These are phyloP conservation scores for Trematosphaeria pertusa DNA, from an alignment of 2,329 filamentous ascomycete genomes.

Conservation along the genomic window DNA sequence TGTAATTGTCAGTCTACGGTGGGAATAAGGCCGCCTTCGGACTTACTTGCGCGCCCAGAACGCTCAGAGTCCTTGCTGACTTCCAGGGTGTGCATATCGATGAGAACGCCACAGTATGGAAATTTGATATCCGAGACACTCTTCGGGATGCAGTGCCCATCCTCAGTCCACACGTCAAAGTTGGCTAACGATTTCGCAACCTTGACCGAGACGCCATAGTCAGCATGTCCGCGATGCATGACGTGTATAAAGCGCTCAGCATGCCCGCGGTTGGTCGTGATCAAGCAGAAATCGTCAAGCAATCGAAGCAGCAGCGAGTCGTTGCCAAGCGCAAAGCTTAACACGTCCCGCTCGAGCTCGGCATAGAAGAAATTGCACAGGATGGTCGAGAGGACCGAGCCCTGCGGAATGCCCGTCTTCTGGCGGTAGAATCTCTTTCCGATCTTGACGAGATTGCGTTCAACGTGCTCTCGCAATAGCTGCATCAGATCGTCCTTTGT, in stretches of 20 bases:
- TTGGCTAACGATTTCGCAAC: constrained; percentile 82
- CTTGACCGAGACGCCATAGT: constrained; percentile 83
- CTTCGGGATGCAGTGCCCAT: constrained; percentile 43
- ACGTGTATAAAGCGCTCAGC: constrained; percentile 75
- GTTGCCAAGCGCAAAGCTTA: constrained; percentile 69
- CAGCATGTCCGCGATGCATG: constrained; percentile 80
- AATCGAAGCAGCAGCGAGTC: constrained; percentile 77
- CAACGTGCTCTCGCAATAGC: constrained; percentile 81
- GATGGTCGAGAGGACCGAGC: constrained; percentile 83
- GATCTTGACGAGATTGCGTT: constrained; percentile 83
- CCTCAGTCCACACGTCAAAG: constrained; percentile 72
- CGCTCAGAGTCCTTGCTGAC: constrained; percentile 72
- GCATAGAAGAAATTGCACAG: constrained; percentile 98
- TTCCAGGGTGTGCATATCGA: constrained; percentile 77
- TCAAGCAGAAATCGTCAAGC: constrained; percentile 91
- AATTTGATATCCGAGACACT: constrained; percentile 64
- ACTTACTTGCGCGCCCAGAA: constrained; percentile 58
- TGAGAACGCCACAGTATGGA: constrained; percentile 85
- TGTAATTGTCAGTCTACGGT: constrained; percentile 28
- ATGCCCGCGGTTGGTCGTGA: constrained; percentile 73
- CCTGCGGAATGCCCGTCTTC: constrained; percentile 88
- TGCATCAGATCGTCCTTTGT: constrained; percentile 67
- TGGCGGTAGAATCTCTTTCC: constrained; percentile 90
- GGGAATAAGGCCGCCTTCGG: constrained; percentile 4
- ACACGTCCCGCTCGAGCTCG: constrained; percentile 74